Evolutionary conservation across 768 basidiomycete species (phyloP).

Genomic region (Mycena metata): DNA sequence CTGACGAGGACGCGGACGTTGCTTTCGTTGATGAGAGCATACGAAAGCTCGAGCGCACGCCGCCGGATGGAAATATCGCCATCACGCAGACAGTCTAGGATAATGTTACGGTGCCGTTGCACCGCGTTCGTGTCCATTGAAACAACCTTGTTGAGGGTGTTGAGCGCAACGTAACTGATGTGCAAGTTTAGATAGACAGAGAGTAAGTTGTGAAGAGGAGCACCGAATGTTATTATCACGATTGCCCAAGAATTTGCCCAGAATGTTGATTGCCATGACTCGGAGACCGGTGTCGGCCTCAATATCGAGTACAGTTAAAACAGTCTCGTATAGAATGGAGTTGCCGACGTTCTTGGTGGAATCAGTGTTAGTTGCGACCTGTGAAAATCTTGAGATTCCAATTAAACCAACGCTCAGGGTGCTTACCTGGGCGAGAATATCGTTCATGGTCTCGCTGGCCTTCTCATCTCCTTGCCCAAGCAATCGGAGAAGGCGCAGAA

Average conservation of each 20-base stretch:
- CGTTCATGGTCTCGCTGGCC: slow-evolving; percentile 98
- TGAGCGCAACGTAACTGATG: slow-evolving; percentile 93
- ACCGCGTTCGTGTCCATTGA: slow-evolving; percentile 98
- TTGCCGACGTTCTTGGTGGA: slow-evolving; percentile 98
- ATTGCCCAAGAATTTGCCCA: slow-evolving; percentile 98
- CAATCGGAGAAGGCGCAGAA: slow-evolving; percentile 88
- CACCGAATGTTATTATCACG: slow-evolving; percentile 99
- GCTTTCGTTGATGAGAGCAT: slow-evolving; percentile 95
- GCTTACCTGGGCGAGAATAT: slow-evolving; percentile 92
- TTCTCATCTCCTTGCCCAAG: slow-evolving; percentile 87
- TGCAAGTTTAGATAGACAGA: slow-evolving; percentile 9
- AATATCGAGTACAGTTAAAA: slow-evolving; percentile 95
- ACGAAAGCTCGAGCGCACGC: slow-evolving; percentile 95
- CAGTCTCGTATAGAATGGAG: slow-evolving; percentile 97
- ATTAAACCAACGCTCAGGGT: background rate
- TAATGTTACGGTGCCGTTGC: slow-evolving; percentile 97
- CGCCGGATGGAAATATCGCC: slow-evolving; percentile 99
- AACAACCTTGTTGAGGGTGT: slow-evolving; percentile 98
- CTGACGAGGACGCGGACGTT: slow-evolving; percentile 94
- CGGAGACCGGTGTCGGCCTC: slow-evolving; percentile 96
- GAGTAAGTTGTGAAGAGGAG: slow-evolving; percentile 37
- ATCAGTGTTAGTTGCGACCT: slow-evolving; percentile 99
- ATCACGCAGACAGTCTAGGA: slow-evolving; percentile 99
- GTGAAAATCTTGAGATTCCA: slow-evolving; percentile 17
- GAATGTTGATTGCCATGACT: slow-evolving; percentile 99